These are phyloP conservation scores for Lichtheimia corymbifera DNA, from an alignment of 371 early-diverging fungal species.

Conservation along the genomic window DNA sequence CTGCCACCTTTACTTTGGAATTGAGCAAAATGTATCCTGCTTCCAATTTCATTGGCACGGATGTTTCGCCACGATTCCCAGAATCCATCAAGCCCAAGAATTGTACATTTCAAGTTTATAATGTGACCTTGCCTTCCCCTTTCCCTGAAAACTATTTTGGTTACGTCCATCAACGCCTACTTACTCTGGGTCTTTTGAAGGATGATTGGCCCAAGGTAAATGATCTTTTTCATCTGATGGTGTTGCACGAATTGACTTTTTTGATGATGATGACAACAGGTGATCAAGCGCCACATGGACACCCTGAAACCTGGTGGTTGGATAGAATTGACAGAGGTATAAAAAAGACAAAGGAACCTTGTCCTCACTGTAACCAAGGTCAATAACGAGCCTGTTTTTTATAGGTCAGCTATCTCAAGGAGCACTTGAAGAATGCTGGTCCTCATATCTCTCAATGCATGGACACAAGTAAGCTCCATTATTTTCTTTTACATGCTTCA, in stretches of 20 bases:
- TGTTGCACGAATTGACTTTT: too few species aligned
- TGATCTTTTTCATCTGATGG: too few species aligned
- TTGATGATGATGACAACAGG: slow-evolving; percentile 24
- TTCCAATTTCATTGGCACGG: slow-evolving; percentile 48
- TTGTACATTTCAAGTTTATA: slow-evolving; percentile 37
- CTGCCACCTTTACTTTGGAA: slow-evolving; percentile 57
- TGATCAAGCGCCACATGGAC: not conserved
- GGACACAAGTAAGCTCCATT: too few species aligned
- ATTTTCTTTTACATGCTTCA: too few species aligned
- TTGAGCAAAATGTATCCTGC: slow-evolving; percentile 56
- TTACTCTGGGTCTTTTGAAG: slow-evolving; percentile 28
- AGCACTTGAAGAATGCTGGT: too few species aligned
- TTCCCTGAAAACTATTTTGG: slow-evolving; percentile 43
- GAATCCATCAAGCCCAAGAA: slow-evolving; percentile 43
- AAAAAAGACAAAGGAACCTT: too few species aligned
- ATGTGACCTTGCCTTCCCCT: slow-evolving; percentile 38
- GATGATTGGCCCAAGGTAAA: slow-evolving; percentile 23
- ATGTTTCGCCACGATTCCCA: slow-evolving; percentile 36
- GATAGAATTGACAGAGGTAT: slow-evolving; percentile 40
- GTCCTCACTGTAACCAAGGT: too few species aligned
- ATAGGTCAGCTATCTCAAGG: too few species aligned
- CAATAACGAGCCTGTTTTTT: too few species aligned
- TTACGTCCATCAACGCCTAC: slow-evolving; percentile 43
- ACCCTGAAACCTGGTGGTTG: slow-evolving; percentile 40
- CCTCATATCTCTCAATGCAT: too few species aligned